Evolutionary conservation across 208 protist genomes (phyloP).

Genomic region (Acanthamoeba healyi): DNA sequence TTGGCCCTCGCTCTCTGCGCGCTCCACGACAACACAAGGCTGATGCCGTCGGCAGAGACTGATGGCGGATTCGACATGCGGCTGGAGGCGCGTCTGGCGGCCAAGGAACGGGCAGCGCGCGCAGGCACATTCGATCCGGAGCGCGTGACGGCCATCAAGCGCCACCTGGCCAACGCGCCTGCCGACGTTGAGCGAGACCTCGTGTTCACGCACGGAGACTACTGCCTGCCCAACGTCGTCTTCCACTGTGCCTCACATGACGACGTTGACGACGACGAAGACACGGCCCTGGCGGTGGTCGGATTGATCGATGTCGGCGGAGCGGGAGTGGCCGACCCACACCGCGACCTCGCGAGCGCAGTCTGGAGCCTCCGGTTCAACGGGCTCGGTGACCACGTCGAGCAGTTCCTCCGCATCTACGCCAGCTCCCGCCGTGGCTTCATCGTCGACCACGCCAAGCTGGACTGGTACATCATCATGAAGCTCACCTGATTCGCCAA

Average conservation of each 20-base stretch:
- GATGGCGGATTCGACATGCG: not conserved
- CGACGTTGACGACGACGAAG: not conserved
- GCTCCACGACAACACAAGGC: not conserved
- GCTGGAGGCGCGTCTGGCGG: not conserved
- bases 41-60: not conserved
- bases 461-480: not conserved
- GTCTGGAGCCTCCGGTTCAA: slow-evolving; percentile 15
- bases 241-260: not conserved
- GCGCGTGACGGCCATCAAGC: not conserved
- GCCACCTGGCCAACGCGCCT: not conserved
- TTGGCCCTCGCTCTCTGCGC: not conserved
- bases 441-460: not conserved
- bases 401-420: not conserved
- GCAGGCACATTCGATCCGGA: not conserved
- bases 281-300: not conserved
- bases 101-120: not conserved
- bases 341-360: slow-evolving; percentile 7
- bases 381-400: not conserved
- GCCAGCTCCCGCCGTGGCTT: not conserved
- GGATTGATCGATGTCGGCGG: not conserved
- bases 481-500: no score
- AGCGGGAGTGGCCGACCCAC: not conserved
- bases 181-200: not conserved
- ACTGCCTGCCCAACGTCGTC: slow-evolving; percentile 23
- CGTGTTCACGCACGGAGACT: slow-evolving; percentile 22